Base-by-base conservation (phyloP, 1,139 yeast genomes). In the Casaregolazyma lundiana region DNA sequence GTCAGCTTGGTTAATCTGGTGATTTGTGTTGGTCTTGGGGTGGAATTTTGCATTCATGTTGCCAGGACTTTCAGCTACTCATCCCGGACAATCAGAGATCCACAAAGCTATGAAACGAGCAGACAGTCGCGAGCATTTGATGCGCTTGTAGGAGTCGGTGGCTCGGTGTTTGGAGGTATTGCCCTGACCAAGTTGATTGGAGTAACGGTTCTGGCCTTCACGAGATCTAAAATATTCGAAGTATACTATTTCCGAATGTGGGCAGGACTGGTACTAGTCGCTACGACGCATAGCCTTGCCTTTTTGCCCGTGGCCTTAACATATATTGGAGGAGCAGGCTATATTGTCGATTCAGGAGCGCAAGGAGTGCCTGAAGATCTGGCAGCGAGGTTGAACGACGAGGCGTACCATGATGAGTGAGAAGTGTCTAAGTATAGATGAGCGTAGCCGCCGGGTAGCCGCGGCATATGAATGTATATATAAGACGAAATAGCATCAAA, bases 241-340 rank as follows among this genome's bases (percentile, higher is more conserved):
- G 78, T 92, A 1, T 92, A 87, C 64, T 92, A 92, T 62, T 92
- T 92, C 72, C 69, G 96, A 51, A 89, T 92, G 97, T 92, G 97
- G 97, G 70, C 86, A n/a, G 72, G 88, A 1, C 71, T 92, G 53
- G 84, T 92, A 7, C 54, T 83, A 2, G 71, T 86, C 45, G 95
- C 96, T 1, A 81, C 90, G 0, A 54, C 83, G 0, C 97, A 90
- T 61, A 78, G 95, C 1, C 72, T 92, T 46, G 73, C 85, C 36
- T 77, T 90, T 49, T 69, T 90, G 44, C 98, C 98, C 0, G 78
- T 87, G 2, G 62, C 84, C 21, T 70, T 90, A 40, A 75, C 89
- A 37, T 68, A 73, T 45, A 70, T 75, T 54, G 96, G 95, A 5
- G 85, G 84, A 11, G 66, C 67, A 38, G 75, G 75, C 16, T 78